Conservation (phyloP, 1,284 basidiomycete species). For the Leccinum subfulvum region DNA sequence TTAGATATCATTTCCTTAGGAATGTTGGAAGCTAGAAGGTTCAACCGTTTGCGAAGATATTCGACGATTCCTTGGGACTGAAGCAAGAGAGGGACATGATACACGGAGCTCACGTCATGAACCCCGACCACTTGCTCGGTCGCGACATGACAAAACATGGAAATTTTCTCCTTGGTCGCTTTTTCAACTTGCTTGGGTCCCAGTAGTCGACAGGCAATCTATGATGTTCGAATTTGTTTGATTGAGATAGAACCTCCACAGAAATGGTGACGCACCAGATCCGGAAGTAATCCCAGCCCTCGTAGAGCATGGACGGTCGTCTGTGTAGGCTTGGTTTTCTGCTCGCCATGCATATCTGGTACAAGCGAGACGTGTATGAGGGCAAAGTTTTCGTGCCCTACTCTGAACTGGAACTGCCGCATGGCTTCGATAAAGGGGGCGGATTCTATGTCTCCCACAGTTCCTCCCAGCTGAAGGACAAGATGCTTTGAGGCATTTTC, state of each 20-base stretch:
- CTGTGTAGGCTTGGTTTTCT: slow-evolving; percentile 99
- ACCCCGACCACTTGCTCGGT: slow-evolving; percentile 95
- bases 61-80: slow-evolving; percentile 89
- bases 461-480: slow-evolving; percentile 79
- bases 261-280: slow-evolving; percentile 63
- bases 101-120: slow-evolving; percentile 95
- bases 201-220: slow-evolving; percentile 91
- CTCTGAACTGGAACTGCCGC: slow-evolving; percentile 99
- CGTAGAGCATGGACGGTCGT: slow-evolving; percentile 94
- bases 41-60: slow-evolving; percentile 82
- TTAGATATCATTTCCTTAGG: slow-evolving; percentile 56
- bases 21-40: slow-evolving; percentile 63
- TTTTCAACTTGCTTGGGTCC: slow-evolving; percentile 73
- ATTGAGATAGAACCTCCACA: neutral
- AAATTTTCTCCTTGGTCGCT: slow-evolving; percentile 92
- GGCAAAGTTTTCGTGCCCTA: slow-evolving; percentile 96
- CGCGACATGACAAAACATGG: slow-evolving; percentile 98
- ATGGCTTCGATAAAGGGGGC: slow-evolving; percentile 98
- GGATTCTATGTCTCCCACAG: slow-evolving; percentile 94
- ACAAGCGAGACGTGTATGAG: slow-evolving; percentile 98
- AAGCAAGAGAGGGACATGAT: slow-evolving; percentile 94
- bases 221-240: neutral
- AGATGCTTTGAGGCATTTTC: slow-evolving; percentile 8
- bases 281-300: slow-evolving; percentile 90
- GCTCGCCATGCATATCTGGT: slow-evolving; percentile 96